These are phyloP conservation scores for Chionographis japonica DNA, from an alignment of 106 monocot species.

Conservation along the genomic window DNA sequence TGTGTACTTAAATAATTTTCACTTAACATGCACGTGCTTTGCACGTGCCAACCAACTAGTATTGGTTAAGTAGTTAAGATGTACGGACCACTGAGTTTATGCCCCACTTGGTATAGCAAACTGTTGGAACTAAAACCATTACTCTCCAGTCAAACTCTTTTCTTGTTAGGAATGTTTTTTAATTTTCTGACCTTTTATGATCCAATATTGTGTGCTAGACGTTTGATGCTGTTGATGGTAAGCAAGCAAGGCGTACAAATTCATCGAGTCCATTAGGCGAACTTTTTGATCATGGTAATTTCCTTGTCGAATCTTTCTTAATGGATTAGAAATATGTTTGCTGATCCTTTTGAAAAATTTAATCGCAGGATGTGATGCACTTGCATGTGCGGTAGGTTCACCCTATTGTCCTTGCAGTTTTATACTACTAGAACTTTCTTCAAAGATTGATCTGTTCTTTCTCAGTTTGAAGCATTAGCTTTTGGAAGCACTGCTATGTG, in stretches of 20 bases:
- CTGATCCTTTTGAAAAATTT: constrained; percentile 8
- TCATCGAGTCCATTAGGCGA: constrained; percentile 98
- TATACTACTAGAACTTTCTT: not conserved
- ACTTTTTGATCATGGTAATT: constrained; percentile 61
- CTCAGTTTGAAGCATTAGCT: constrained; percentile 86
- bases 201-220: constrained; percentile 44
- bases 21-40: too few species aligned
- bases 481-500: constrained; percentile 98
- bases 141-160: too few species aligned
- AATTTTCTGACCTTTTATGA: not conserved
- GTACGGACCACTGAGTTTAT: too few species aligned
- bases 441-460: constrained; percentile 4
- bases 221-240: constrained; percentile 99
- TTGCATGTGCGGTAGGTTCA: constrained; percentile 82
- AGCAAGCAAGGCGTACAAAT: constrained; percentile 97
- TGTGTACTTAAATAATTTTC: too few species aligned
- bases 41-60: too few species aligned
- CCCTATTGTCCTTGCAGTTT: not conserved
- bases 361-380: constrained; percentile 90
- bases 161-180: too few species aligned
- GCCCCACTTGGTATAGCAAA: too few species aligned
- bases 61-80: too few species aligned
- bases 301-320: not conserved
- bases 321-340: constrained; percentile 9
- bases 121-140: too few species aligned